phyloP scores from a whole-genome alignment of 106 monocot species.

The Acanthochlamys bracteata region DNA sequence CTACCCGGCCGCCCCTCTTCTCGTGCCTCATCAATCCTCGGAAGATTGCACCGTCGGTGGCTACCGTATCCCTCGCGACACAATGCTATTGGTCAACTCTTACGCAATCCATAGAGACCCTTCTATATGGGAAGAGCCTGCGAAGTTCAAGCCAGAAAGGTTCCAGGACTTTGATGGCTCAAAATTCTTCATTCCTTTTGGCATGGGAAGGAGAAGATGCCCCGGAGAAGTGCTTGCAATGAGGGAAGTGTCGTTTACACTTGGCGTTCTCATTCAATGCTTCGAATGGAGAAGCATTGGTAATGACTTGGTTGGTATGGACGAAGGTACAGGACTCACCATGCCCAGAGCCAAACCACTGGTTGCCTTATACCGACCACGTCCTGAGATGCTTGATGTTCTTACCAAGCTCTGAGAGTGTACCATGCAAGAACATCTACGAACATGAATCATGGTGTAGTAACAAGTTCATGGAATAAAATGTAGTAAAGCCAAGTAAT shows the following conservation, averaged over 20 bases:
- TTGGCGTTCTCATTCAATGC: slow-evolving; percentile 27
- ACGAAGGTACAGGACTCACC: slow-evolving; percentile 8
- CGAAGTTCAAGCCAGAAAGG: slow-evolving; percentile 25
- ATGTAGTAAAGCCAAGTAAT: too few species aligned
- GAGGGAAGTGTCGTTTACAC: slow-evolving; percentile 13
- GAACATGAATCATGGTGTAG: too few species aligned
- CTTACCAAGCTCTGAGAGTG: background rate
- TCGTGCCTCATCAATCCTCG: slow-evolving; percentile 19
- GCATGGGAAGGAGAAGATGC: slow-evolving; percentile 31
- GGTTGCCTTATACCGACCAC: slow-evolving; percentile 7
- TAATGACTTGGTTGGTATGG: slow-evolving; percentile 18
- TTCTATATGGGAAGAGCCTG: slow-evolving; percentile 15
- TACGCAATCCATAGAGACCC: slow-evolving; percentile 19
- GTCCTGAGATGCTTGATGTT: background rate
- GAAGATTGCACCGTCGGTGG: slow-evolving; percentile 18
- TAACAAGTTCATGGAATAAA: too few species aligned
- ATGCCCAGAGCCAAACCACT: slow-evolving; percentile 14
- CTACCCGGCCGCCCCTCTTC: slow-evolving; percentile 15
- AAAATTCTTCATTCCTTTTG: slow-evolving; percentile 14
- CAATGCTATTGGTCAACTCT: slow-evolving; percentile 22
- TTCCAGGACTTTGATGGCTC: slow-evolving; percentile 4
- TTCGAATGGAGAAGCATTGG: slow-evolving; percentile 24
- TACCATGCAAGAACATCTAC: too few species aligned
- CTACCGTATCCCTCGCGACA: slow-evolving; percentile 11
- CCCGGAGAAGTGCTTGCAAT: slow-evolving; percentile 19